Conservation (phyloP, 2,329 filamentous ascomycete genomes). For the Verticillium longisporum region DNA sequence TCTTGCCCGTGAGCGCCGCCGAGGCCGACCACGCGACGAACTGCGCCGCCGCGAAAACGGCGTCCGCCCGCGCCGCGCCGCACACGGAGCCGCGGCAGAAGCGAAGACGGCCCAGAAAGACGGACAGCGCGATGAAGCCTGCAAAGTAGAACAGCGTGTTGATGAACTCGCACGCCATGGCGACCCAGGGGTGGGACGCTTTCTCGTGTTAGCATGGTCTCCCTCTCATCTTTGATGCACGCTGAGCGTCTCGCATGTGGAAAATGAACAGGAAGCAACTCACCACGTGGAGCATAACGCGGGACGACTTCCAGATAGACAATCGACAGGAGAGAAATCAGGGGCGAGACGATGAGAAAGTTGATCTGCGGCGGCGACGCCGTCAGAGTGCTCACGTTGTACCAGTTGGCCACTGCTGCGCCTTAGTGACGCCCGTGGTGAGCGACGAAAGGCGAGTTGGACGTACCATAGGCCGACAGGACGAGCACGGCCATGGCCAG, state of each 20-base stretch:
- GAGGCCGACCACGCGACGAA: constrained; percentile 48
- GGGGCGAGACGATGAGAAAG: constrained; percentile 49
- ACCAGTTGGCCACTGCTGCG: constrained; percentile 53
- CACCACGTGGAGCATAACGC: constrained; percentile 28
- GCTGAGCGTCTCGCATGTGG: no score
- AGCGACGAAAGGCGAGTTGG: background rate
- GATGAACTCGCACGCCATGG: constrained; percentile 40
- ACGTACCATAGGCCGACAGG: constrained; percentile 44
- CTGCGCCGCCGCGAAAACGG: constrained; percentile 45
- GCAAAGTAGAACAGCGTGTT: constrained; percentile 53
- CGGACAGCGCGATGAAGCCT: constrained; percentile 51
- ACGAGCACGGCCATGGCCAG: constrained; percentile 39
- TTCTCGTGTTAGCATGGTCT: constrained; percentile 12
- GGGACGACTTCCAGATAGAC: constrained; percentile 45
- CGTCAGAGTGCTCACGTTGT: constrained; percentile 46
- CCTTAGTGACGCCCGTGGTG: background rate
- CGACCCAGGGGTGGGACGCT: constrained; percentile 39
- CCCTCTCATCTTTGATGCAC: no score
- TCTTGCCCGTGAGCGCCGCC: constrained; percentile 35
- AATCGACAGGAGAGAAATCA: constrained; percentile 49
- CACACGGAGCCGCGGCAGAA: constrained; percentile 54
- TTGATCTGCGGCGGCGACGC: constrained; percentile 49
- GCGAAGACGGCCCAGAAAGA: constrained; percentile 47
- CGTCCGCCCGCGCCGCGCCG: constrained; percentile 44
- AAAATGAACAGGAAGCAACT: constrained; percentile 15